phyloP scores from a whole-genome alignment of 2,329 filamentous ascomycete species.

The Epichloe aotearoae region DNA sequence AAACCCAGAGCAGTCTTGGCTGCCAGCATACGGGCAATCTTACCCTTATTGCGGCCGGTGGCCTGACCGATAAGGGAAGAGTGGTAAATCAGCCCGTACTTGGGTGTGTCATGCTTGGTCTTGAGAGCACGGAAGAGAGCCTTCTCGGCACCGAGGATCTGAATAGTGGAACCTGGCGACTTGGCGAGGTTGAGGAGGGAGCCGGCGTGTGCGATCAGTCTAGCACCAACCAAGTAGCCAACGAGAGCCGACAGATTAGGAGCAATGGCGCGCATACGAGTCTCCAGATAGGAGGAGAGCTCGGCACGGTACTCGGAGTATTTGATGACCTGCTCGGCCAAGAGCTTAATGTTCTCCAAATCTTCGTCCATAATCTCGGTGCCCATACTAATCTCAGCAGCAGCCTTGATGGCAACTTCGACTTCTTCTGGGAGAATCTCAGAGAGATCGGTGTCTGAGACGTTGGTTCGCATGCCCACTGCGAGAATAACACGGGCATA shows the following conservation, averaged over 20 bases:
- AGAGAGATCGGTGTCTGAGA: conserved; percentile 62
- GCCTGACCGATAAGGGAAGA: conserved; percentile 91
- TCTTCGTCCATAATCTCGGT: conserved; percentile 92
- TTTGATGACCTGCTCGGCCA: conserved; percentile 85
- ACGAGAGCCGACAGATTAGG: conserved; percentile 90
- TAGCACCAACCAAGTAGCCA: conserved; percentile 84
- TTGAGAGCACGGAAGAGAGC: conserved; percentile 95
- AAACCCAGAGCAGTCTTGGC: conserved; percentile 88
- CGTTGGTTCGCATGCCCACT: conserved; percentile 80
- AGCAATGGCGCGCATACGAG: conserved; percentile 92
- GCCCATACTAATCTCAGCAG: conserved; percentile 95
- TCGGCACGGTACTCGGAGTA: conserved; percentile 85
- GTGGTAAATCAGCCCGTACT: conserved; percentile 93
- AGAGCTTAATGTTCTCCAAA: conserved; percentile 78
- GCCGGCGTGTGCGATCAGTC: conserved; percentile 87
- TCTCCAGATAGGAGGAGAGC: conserved; percentile 77
- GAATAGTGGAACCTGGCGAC: conserved; percentile 86
- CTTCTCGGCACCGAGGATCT: conserved; percentile 98
- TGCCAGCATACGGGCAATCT: conserved; percentile 92
- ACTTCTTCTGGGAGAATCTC: conserved; percentile 94
- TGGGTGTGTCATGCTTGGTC: conserved; percentile 98
- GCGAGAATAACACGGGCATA: conserved; percentile 80
- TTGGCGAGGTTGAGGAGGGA: conserved; percentile 93
- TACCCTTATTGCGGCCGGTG: conserved; percentile 97
- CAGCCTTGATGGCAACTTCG: conserved; percentile 79